phyloP scores from a whole-genome alignment of 139 green algal species.

The Volvox reticuliferus region DNA sequence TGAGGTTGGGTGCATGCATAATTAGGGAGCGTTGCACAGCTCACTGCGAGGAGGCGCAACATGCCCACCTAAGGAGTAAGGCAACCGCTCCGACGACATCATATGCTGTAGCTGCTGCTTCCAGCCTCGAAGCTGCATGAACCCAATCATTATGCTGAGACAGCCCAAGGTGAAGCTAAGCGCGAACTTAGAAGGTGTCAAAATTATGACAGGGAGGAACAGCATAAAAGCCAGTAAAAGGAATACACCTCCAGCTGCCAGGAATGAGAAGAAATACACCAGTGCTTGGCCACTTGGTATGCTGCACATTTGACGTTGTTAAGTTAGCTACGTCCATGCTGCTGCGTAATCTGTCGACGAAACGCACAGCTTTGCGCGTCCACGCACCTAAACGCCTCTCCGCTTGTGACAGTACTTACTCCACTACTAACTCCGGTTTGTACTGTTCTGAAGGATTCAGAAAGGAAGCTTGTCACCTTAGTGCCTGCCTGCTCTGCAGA shows the following conservation, averaged over 20 bases:
- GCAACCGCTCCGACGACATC: constrained; percentile 82
- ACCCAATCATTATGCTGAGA: constrained; percentile 79
- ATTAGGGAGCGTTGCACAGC: not conserved
- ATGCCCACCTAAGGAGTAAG: constrained; percentile 74
- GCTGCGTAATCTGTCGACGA: not conserved
- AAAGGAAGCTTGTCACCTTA: constrained; percentile 20
- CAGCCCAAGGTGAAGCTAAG: constrained; percentile 92
- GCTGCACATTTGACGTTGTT: constrained; percentile 37
- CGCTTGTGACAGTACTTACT: constrained; percentile 5
- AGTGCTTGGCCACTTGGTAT: constrained; percentile 63
- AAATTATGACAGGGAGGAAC: constrained; percentile 91
- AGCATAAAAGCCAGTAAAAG: constrained; percentile 91
- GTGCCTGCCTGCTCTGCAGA: not conserved
- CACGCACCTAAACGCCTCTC: constrained; percentile 38
- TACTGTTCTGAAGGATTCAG: not conserved
- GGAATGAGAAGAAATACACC: constrained; percentile 67
- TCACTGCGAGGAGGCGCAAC: not conserved
- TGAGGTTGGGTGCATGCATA: no score
- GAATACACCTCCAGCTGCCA: constrained; percentile 79
- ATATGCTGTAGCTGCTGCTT: constrained; percentile 90
- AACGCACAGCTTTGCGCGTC: not conserved
- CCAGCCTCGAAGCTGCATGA: constrained; percentile 87
- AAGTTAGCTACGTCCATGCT: not conserved
- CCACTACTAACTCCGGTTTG: not conserved
- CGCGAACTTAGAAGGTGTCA: constrained; percentile 96